A percentile compares a stretch with the other conserved stretches of the same genome.
Evolutionary conservation across 345 rosid species (phyloP).

Genomic region (Hypericum androsaemum): DNA sequence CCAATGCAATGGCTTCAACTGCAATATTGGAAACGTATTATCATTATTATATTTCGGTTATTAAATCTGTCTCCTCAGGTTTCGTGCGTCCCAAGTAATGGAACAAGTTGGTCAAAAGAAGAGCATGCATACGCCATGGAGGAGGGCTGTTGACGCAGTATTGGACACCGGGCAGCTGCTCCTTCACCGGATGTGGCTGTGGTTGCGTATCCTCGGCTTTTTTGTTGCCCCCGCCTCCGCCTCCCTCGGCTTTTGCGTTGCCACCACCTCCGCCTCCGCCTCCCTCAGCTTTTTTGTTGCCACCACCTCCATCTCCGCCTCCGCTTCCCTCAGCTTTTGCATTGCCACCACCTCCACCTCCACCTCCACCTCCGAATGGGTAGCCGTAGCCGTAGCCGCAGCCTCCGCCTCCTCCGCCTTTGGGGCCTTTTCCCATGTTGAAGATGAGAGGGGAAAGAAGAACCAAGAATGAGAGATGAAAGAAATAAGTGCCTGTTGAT

Average conservation of each 20-base stretch:
- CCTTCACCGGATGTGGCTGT: slow-evolving; percentile 56
- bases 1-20: slow-evolving; percentile 52
- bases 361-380: no score
- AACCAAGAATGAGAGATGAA: no score
- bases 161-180: slow-evolving; percentile 52
- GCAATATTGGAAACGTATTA: slow-evolving; percentile 10
- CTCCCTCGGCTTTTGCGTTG: background rate
- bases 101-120: background rate
- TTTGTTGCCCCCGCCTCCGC: slow-evolving; percentile 15
- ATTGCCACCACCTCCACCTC: background rate
- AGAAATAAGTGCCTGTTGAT: no score
- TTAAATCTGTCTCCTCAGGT: no score
- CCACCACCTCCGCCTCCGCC: slow-evolving; percentile 2
- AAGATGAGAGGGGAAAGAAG: no score
- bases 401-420: no score
- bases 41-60: no score
- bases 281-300: no score
- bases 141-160: slow-evolving; percentile 67
- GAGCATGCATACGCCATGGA: slow-evolving; percentile 48
- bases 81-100: background rate
- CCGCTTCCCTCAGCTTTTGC: background rate
- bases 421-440: no score
- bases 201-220: slow-evolving; percentile 21
- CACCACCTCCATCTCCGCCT: background rate
- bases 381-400: no score